These are phyloP conservation scores for Penicillium sp. DNA, from an alignment of 2,329 filamentous ascomycete genomes.

Conservation along the genomic window DNA sequence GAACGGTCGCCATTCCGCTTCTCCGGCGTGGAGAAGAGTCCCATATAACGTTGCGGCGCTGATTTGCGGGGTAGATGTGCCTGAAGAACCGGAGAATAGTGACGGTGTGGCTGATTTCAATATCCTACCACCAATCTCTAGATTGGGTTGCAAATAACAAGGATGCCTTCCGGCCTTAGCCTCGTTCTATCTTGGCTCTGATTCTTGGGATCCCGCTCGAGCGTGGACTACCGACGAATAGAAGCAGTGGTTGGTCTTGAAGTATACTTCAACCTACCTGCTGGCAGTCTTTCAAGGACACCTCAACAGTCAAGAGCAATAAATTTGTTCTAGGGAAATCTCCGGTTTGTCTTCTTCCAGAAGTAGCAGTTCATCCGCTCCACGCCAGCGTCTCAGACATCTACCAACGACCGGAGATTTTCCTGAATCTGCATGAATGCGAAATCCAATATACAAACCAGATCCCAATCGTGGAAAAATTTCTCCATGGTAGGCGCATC, in stretches of 20 bases:
- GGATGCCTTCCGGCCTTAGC: no score
- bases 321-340: neutral
- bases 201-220: no score
- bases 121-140: constrained; percentile 1
- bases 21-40: neutral
- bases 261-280: neutral
- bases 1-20: constrained; percentile 13
- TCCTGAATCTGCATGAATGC: constrained; percentile 10
- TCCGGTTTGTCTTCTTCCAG: constrained; percentile 7
- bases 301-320: neutral
- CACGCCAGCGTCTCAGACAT: constrained; percentile 12
- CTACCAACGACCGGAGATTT: constrained; percentile 11
- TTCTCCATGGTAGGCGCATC: neutral
- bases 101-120: constrained; percentile 2
- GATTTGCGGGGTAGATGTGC: constrained; percentile 4
- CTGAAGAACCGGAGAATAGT: constrained; percentile 4
- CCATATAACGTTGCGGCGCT: no score
- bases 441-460: neutral
- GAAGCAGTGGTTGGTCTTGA: neutral
- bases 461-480: constrained; percentile 17
- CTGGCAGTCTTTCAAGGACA: neutral
- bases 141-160: neutral
- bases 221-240: neutral
- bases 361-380: constrained; percentile 2
- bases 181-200: no score